phyloP scores from a whole-genome alignment of 1,284 basidiomycete genomes.

The Leccinum ambiguum region DNA sequence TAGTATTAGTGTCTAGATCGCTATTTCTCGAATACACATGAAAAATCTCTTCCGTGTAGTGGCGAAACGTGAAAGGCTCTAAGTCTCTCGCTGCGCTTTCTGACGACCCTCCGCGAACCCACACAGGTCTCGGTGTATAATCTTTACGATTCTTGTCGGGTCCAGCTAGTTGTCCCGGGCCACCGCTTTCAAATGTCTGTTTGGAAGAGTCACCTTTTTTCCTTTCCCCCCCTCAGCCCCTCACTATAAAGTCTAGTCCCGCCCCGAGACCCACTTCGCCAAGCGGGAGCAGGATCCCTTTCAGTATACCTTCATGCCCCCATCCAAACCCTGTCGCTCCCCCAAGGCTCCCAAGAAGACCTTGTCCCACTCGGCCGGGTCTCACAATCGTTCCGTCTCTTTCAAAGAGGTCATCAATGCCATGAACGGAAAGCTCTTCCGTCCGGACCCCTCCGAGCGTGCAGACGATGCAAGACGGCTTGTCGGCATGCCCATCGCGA shows the following conservation, averaged over 20 bases:
- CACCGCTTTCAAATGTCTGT: too few species aligned
- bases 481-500: slow-evolving; percentile 23
- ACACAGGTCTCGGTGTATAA: too few species aligned
- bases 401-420: slow-evolving; percentile 57
- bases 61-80: too few species aligned
- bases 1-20: too few species aligned
- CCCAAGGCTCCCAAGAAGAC: slow-evolving; percentile 15
- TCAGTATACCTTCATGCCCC: slow-evolving; percentile 31
- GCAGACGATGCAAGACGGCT: slow-evolving; percentile 31
- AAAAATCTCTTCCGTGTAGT: too few species aligned
- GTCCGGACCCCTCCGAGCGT: slow-evolving; percentile 39
- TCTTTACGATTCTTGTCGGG: too few species aligned
- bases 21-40: too few species aligned
- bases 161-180: too few species aligned
- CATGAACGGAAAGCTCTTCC: slow-evolving; percentile 64
- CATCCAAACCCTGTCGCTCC: slow-evolving; percentile 15
- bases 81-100: too few species aligned
- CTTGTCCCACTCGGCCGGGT: slow-evolving; percentile 8
- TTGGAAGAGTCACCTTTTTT: too few species aligned
- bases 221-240: background rate
- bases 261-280: slow-evolving; percentile 9
- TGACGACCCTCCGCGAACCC: too few species aligned
- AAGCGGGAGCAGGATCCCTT: slow-evolving; percentile 27
- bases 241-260: slow-evolving; percentile 22
- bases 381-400: slow-evolving; percentile 35